Evolutionary conservation across 2,329 filamentous ascomycete genomes (phyloP), one percentile per base, ranked within the genome.

Genomic region (Nannizziopsis barbatae): DNA sequence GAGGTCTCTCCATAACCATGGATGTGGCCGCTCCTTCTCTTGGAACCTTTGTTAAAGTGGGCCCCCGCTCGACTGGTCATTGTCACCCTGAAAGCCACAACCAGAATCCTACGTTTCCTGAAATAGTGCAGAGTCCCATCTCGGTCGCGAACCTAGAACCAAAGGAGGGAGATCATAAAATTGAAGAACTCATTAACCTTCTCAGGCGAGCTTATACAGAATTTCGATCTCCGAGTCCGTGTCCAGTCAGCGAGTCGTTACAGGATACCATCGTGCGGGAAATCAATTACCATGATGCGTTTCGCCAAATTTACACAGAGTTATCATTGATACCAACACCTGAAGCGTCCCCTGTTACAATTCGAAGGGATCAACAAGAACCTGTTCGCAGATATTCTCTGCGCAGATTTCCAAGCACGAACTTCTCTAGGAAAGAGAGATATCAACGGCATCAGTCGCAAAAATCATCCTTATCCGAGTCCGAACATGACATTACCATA

Each of bases 201-300:
- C 66, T 69, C 44, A 65, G 56, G 44, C 63, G 67, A 53, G 65
- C 65, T 5, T 67, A 64, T 40, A 55, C 45, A 32, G 60, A 64
- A 2, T 57, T 57, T 5, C 59, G 61, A 40, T 51, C 49, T 7
- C 46, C 58, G 6, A 61, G 55, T n/a, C 52, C 61, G 1, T 57
- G 64, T 39, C 62, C 67, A 11, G 67, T 64, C 1, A 66, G 65
- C 46, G 66, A 70, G 51, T 64, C 62, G 4, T 54, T 70, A 11
- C 65, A 70, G 50, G 67, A 70, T 56, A 61, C 66, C 12, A 70
- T 70, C 35, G 57, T 70, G 30, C 64, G 66, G 8, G 67, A 70
- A 49, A 67, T 70, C 44, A 70, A 70, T 47, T 69, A 64, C 2
- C 67, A 69, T 42, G 66, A 69, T 47, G 66, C 67, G 10, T 69